Conservation (phyloP, 2,329 filamentous ascomycete genomes). For the Gyromitra esculenta region DNA sequence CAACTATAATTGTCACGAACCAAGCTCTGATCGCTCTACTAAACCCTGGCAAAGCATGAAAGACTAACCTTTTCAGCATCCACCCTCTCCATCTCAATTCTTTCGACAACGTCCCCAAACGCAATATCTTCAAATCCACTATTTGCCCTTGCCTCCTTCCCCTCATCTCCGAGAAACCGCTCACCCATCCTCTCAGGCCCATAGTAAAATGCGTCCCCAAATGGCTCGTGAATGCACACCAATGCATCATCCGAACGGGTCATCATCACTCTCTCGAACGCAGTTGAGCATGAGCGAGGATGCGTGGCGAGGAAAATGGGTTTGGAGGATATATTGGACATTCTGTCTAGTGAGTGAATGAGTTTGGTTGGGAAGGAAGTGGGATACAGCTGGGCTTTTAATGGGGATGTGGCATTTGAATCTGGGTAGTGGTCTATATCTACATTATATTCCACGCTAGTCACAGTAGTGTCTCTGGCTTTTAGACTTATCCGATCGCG, state of each 20-base stretch:
- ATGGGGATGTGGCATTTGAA: not conserved
- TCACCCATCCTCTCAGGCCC: slow-evolving; percentile 86
- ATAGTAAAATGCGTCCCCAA: slow-evolving; percentile 96
- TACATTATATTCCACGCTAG: not conserved
- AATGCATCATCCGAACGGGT: slow-evolving; percentile 78
- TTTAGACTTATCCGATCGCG: not conserved
- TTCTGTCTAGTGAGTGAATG: not conserved
- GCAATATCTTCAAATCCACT: slow-evolving; percentile 76
- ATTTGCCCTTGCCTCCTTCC: slow-evolving; percentile 63
- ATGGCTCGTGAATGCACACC: slow-evolving; percentile 90
- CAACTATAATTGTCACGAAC: no score
- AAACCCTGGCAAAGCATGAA: not conserved
- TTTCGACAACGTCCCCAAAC: slow-evolving; percentile 79
- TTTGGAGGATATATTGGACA: slow-evolving; percentile 4
- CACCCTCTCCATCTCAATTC: slow-evolving; percentile 75
- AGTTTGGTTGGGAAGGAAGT: not conserved
- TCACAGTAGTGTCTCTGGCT: not conserved
- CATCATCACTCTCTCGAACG: slow-evolving; percentile 99
- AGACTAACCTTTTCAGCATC: slow-evolving; percentile 64
- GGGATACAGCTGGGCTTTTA: not conserved
- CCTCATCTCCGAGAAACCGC: slow-evolving; percentile 71
- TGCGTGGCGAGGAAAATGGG: slow-evolving; percentile 94
- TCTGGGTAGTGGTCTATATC: not conserved
- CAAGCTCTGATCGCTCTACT: no score
- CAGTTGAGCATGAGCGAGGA: slow-evolving; percentile 93